These are phyloP conservation scores for Rhizopogon salebrosus DNA, from an alignment of 768 basidiomycete species.

Conservation along the genomic window DNA sequence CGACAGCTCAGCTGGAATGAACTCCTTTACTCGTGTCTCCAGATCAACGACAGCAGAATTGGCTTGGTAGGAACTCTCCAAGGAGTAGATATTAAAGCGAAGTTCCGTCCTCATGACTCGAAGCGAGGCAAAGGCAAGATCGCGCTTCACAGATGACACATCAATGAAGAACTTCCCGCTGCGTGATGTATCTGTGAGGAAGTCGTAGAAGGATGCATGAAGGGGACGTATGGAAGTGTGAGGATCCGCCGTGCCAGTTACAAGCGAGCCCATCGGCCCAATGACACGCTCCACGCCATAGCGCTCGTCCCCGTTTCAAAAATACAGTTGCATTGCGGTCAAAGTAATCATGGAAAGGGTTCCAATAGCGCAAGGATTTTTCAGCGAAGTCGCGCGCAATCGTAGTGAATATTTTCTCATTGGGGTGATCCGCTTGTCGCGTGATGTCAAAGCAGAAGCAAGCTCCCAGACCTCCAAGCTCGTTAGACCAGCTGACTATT, in stretches of 20 bases:
- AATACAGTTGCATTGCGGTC: neutral
- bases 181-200: conserved; percentile 10
- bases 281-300: conserved; percentile 3
- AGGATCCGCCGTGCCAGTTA: neutral
- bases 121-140: conserved; percentile 14
- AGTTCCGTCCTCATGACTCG: conserved; percentile 21
- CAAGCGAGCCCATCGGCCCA: neutral
- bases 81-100: conserved; percentile 27
- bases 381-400: neutral
- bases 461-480: conserved; percentile 9
- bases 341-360: neutral
- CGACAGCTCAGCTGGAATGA: conserved; percentile 3
- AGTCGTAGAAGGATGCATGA: conserved; percentile 26
- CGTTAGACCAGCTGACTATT: conserved; percentile 4
- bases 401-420: neutral
- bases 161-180: conserved; percentile 10
- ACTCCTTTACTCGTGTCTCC: neutral
- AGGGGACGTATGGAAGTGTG: conserved; percentile 9
- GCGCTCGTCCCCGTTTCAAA: neutral
- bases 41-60: conserved; percentile 17
- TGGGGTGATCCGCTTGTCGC: neutral
- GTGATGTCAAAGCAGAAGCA: conserved; percentile 10
- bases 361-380: neutral
- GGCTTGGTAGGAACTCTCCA: conserved; percentile 22
- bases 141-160: conserved; percentile 3